A percentile compares a stretch with the other conserved stretches of the same genome.
These are phyloP conservation scores for Periconia digitata DNA, from an alignment of 2,329 filamentous ascomycete genomes.

Conservation along the genomic window DNA sequence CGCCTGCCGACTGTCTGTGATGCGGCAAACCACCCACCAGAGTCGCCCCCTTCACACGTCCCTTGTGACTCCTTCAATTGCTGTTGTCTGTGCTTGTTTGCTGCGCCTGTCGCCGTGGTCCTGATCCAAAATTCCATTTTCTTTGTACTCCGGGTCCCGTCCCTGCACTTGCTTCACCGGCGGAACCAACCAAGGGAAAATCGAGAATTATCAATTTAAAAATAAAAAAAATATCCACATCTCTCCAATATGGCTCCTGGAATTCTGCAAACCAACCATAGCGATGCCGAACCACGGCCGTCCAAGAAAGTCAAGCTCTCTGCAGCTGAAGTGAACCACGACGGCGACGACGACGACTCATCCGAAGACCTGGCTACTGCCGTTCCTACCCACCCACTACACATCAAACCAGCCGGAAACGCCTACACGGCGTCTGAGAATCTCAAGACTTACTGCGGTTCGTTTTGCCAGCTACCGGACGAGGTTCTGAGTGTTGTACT, in stretches of 20 bases:
- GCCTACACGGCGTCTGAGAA: conserved; percentile 67
- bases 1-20: not conserved
- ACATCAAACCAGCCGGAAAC: conserved; percentile 86
- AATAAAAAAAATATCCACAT: no score
- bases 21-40: conserved; percentile 5
- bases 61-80: conserved; percentile 3
- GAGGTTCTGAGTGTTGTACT: conserved; percentile 75
- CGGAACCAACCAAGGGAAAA: no score
- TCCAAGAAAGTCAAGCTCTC: conserved; percentile 38
- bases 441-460: conserved; percentile 67
- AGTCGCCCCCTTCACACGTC: conserved; percentile 12
- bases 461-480: conserved; percentile 72
- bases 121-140: no score
- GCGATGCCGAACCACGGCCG: conserved; percentile 34
- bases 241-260: conserved; percentile 37
- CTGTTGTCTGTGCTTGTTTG: conserved; percentile 1
- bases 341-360: conserved; percentile 25
- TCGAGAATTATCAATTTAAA: not conserved
- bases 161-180: not conserved
- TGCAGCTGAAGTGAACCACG: conserved; percentile 18
- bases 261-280: conserved; percentile 24
- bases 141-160: no score
- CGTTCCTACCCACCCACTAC: conserved; percentile 77
- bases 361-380: conserved; percentile 51
- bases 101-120: conserved; percentile 1